Percentiles rank a stretch among this genome's conserved stretches.
Evolutionary conservation across 78 protist species (phyloP).

Genomic region (Neovahlkampfia damariscottae): DNA sequence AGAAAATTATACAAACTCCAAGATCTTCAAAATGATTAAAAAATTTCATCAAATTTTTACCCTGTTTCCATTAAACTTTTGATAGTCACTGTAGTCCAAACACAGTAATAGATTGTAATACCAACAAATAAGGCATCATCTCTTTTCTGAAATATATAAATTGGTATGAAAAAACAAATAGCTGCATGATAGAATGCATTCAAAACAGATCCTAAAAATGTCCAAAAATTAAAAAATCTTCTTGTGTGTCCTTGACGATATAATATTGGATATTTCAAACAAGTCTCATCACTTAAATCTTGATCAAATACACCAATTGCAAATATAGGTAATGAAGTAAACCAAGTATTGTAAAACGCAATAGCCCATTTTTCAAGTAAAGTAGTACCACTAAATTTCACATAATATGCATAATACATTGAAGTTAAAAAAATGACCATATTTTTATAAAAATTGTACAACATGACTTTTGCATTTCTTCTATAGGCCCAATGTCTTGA

Average conservation of each 20-base stretch:
- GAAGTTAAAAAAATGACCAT: constrained; percentile 38
- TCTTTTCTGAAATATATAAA: neutral
- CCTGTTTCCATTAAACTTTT: neutral
- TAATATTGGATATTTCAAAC: neutral
- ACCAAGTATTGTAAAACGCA: constrained; percentile 42
- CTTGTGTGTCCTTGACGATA: constrained; percentile 7
- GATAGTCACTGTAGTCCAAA: neutral
- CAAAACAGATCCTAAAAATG: neutral
- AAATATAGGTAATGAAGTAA: constrained; percentile 45
- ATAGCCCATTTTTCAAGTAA: constrained; percentile 38
- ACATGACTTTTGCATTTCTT: constrained; percentile 42
- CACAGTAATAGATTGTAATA: neutral
- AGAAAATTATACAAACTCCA: no score
- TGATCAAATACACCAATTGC: constrained; percentile 36
- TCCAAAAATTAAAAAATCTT: neutral
- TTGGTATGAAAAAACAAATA: constrained; percentile 12
- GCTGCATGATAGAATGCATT: constrained; percentile 11
- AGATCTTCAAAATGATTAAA: no score
- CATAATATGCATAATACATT: neutral
- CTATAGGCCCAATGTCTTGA: constrained; percentile 52
- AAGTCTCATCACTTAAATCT: constrained; percentile 20
- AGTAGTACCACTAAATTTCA: constrained; percentile 17
- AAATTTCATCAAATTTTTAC: neutral
- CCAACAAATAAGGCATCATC: neutral
- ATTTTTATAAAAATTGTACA: constrained; percentile 76